phyloP scores from a whole-genome alignment of 495 filamentous ascomycete species.

The Tuber calosporum region DNA sequence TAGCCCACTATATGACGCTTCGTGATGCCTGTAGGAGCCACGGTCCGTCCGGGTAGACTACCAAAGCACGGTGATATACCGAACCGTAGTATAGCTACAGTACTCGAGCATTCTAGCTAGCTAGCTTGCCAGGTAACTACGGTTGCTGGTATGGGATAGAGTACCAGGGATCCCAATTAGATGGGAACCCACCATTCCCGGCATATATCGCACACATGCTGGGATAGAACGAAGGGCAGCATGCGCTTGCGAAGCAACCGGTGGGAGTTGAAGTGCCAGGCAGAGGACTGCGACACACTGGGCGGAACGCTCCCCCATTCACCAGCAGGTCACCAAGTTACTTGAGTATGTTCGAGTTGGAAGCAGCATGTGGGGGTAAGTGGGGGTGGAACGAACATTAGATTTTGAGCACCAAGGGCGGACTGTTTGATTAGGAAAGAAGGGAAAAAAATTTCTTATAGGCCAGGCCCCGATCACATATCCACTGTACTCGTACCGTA shows the following conservation, averaged over 20 bases:
- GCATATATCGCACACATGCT: conserved; percentile 3
- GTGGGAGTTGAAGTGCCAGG: neutral
- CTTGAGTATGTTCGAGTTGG: neutral
- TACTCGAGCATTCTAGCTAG: too few species aligned
- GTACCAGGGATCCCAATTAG: neutral
- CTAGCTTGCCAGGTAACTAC: neutral
- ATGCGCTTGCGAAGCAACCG: neutral
- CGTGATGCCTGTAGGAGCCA: neutral
- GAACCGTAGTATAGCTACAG: neutral
- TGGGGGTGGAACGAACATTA: neutral
- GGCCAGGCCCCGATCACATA: neutral
- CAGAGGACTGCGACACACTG: neutral
- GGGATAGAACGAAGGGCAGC: neutral
- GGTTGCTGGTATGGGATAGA: neutral
- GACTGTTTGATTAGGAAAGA: neutral
- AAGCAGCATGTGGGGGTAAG: conserved; percentile 1
- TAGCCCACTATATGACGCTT: neutral
- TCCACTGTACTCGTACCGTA: neutral
- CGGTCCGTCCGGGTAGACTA: neutral
- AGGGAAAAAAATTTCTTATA: neutral
- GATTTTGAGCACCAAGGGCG: neutral
- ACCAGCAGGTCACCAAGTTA: neutral
- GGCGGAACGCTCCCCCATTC: neutral
- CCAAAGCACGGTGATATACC: neutral
- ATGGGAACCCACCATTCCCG: neutral